Percentiles rank a stretch among this genome's conserved stretches.
phyloP scores from a whole-genome alignment of 176 grass and related monocot genomes.

The Stipa capillata region DNA sequence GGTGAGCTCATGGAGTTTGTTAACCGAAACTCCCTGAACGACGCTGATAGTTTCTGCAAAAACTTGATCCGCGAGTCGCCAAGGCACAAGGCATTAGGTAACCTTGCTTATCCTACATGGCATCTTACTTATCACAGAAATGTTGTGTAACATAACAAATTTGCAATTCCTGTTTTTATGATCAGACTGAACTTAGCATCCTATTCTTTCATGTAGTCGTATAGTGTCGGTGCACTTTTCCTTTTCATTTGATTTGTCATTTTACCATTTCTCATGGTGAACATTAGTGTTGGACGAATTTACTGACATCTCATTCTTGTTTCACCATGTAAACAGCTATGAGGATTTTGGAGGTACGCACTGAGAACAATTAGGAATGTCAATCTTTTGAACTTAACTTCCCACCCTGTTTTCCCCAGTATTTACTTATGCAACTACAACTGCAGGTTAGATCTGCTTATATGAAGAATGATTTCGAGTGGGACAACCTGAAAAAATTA shows the following conservation, averaged over 20 bases:
- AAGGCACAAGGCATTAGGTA: slow-evolving; percentile 66
- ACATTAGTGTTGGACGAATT: not conserved
- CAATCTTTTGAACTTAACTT: not conserved
- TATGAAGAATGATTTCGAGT: slow-evolving; percentile 84
- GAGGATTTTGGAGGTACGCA: slow-evolving; percentile 77
- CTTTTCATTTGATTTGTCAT: not conserved
- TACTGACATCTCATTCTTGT: slow-evolving; percentile 19
- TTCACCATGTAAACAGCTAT: slow-evolving; percentile 37
- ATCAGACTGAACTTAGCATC: not conserved
- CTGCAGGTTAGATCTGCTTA: slow-evolving; percentile 83
- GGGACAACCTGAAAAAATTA: slow-evolving; percentile 84
- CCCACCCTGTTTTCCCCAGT: not conserved
- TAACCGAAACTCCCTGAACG: slow-evolving; percentile 51
- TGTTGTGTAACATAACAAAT: not conserved
- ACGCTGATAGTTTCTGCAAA: slow-evolving; percentile 63
- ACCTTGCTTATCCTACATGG: not conserved
- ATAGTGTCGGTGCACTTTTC: not conserved
- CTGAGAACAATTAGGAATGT: not conserved
- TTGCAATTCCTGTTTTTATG: not conserved
- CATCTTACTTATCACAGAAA: not conserved
- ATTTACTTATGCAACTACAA: not conserved
- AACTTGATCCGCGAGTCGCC: slow-evolving; percentile 65
- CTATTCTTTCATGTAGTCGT: not conserved
- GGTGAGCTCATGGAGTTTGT: slow-evolving; percentile 72
- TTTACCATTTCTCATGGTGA: not conserved